Evolutionary conservation across 2,329 filamentous ascomycete genomes (phyloP), one percentile per base, ranked within the genome.

Genomic region (Sporothrix globosa): DNA sequence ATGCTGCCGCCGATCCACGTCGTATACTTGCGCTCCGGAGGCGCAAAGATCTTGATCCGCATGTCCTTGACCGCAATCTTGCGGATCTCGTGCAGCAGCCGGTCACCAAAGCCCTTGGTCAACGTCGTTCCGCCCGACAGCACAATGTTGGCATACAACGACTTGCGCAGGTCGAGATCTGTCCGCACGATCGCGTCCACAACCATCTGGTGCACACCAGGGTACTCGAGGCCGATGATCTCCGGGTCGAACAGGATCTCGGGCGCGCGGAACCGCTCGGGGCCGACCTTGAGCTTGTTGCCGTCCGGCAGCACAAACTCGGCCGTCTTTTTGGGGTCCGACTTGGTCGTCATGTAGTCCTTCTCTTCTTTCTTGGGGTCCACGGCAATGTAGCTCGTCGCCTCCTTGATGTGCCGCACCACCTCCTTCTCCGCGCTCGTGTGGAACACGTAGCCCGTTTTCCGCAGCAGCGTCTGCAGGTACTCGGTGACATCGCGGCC

Each of bases 1-100:
- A 99, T 99, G 80, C 96, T 97, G 70, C 96, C 96, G 74, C 96
- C 96, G 76, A 98, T 98, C 96, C 96, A 99, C 44, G 96, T 99
- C 73, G 93, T 97, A 84, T 98, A 99, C 82, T 98, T 97, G 75
- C 96, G 88, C 85, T 99, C 96, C 6, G 96, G 95, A 69, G 96
- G 96, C 69, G 96, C 96, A 83, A 97, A 97, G 78, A 99, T 99
- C 86, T 97, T 97, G 84, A 99, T 98, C 77, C 94, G 90, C 95
- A 97, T 99, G 80, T 99, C 96, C 85, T 97, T 97, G 76, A 98
- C 93, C 13, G 96, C 96, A 76, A 98, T 84, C 79, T 91, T 87
- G 82, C 97, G 96, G 75, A 98, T 91, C 82, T 99, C 96, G 75
- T 92, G 90, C 78, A 99, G 85, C 76, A 99, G 83, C 67, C 96